Evolutionary conservation across 2,329 filamentous ascomycete species (phyloP).

Genomic region (Alternaria longipes): DNA sequence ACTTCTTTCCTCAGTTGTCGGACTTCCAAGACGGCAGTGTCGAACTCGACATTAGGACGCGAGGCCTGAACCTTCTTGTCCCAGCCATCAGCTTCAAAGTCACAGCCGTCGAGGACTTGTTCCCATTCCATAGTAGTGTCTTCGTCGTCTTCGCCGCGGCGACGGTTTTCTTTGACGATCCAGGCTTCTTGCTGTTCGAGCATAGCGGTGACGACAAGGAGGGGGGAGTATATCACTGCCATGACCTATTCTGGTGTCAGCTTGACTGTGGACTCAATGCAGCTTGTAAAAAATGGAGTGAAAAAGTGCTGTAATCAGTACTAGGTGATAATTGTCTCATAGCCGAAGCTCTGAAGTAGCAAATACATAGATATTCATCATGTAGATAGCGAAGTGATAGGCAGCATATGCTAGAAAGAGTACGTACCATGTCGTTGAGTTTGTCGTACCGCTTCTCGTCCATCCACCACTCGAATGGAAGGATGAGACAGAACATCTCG

Average conservation of each 20-base stretch:
- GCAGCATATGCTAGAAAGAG: neutral
- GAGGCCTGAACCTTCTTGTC: slow-evolving; percentile 77
- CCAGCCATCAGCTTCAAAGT: slow-evolving; percentile 89
- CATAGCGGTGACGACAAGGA: slow-evolving; percentile 80
- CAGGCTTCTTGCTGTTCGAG: slow-evolving; percentile 59
- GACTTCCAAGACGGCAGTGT: slow-evolving; percentile 75
- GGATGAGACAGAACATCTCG: slow-evolving; percentile 79
- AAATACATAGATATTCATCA: slow-evolving; percentile 99
- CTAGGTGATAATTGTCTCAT: slow-evolving; percentile 98
- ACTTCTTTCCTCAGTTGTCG: slow-evolving; percentile 57
- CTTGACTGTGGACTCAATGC: neutral
- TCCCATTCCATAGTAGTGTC: slow-evolving; percentile 94
- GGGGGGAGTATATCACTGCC: slow-evolving; percentile 82
- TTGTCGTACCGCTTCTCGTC: slow-evolving; percentile 74
- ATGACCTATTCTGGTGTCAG: slow-evolving; percentile 64
- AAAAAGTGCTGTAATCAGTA: slow-evolving; percentile 69
- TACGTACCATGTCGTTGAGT: slow-evolving; percentile 75
- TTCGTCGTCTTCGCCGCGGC: slow-evolving; percentile 86
- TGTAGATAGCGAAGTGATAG: slow-evolving; percentile 54
- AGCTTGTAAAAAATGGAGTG: neutral
- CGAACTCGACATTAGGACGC: slow-evolving; percentile 82
- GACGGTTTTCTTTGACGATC: slow-evolving; percentile 76
- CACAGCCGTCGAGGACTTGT: slow-evolving; percentile 73
- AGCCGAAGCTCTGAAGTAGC: slow-evolving; percentile 99
- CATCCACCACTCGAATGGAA: slow-evolving; percentile 97